A percentile compares a stretch with the other conserved stretches of the same genome.
These are phyloP conservation scores for Botryotinia narcissicola DNA, from an alignment of 2,329 filamentous ascomycete species.

Conservation along the genomic window DNA sequence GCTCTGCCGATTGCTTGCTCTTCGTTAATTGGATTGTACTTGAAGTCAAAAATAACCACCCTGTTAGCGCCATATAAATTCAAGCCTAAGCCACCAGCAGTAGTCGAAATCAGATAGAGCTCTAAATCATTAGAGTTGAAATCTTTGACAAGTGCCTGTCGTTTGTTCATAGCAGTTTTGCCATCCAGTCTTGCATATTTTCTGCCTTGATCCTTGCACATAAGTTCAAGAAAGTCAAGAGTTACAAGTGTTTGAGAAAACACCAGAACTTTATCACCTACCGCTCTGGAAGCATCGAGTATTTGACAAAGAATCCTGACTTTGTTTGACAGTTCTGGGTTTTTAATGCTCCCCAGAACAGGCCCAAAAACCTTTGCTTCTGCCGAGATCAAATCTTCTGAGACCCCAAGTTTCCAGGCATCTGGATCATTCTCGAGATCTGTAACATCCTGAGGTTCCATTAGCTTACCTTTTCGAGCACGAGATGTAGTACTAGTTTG, in stretches of 20 bases:
- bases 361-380: constrained; percentile 17
- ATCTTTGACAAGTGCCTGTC: constrained; percentile 61
- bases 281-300: constrained; percentile 58
- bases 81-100: constrained; percentile 75
- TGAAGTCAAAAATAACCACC: constrained; percentile 81
- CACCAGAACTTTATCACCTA: constrained; percentile 72
- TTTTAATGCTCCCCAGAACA: constrained; percentile 37
- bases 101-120: constrained; percentile 80
- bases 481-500: neutral
- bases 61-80: constrained; percentile 84
- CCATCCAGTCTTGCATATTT: constrained; percentile 67
- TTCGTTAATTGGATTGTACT: constrained; percentile 77
- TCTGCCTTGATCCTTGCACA: constrained; percentile 51
- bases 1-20: constrained; percentile 84
- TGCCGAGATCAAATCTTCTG: constrained; percentile 30
- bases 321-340: constrained; percentile 63
- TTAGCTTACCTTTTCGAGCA: neutral
- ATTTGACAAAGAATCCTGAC: constrained; percentile 66
- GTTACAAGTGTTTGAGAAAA: constrained; percentile 74
- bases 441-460: neutral
- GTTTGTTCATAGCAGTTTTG: constrained; percentile 50
- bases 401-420: constrained; percentile 34
- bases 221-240: constrained; percentile 63
- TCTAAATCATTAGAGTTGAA: constrained; percentile 62
- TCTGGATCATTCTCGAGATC: constrained; percentile 31